phyloP scores from a whole-genome alignment of 1,139 yeast genomes.

The Starmera stellimalicola region DNA sequence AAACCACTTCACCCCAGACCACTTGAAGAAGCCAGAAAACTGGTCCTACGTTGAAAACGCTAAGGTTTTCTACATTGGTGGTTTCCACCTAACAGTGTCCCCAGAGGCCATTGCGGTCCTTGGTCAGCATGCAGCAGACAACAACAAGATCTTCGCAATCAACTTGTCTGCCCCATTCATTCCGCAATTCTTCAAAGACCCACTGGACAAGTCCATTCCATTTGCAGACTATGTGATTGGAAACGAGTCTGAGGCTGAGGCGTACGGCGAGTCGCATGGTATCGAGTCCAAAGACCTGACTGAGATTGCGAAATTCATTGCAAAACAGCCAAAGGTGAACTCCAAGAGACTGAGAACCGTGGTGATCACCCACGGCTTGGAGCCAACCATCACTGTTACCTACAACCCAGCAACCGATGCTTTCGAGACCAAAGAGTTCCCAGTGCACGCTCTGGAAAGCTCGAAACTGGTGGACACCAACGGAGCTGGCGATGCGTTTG shows the following conservation, averaged over 20 bases:
- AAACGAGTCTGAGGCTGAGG: slow-evolving; percentile 94
- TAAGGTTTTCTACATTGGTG: slow-evolving; percentile 84
- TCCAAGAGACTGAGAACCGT: slow-evolving; percentile 67
- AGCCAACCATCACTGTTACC: slow-evolving; percentile 72
- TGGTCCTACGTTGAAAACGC: slow-evolving; percentile 83
- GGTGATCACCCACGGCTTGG: slow-evolving; percentile 86
- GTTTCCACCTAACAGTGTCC: slow-evolving; percentile 95
- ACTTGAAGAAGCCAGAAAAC: slow-evolving; percentile 81
- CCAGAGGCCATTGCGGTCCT: slow-evolving; percentile 87
- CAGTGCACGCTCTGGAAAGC: slow-evolving; percentile 63
- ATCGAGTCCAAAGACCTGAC: slow-evolving; percentile 53
- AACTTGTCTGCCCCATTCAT: slow-evolving; percentile 96
- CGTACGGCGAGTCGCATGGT: slow-evolving; percentile 82
- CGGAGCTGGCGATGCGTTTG: slow-evolving; percentile 99
- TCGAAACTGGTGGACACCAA: slow-evolving; percentile 79
- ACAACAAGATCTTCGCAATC: slow-evolving; percentile 73
- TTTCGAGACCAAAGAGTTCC: slow-evolving; percentile 40
- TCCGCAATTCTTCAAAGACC: slow-evolving; percentile 90
- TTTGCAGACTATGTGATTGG: slow-evolving; percentile 91
- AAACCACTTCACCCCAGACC: slow-evolving; percentile 87
- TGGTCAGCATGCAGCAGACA: slow-evolving; percentile 86
- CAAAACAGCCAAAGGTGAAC: slow-evolving; percentile 72
- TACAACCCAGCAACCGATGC: slow-evolving; percentile 38
- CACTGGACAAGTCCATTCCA: slow-evolving; percentile 70
- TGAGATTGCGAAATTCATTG: slow-evolving; percentile 76